Evolutionary conservation across 208 protist genomes (phyloP), one percentile per base, ranked within the genome.

Genomic region (Trypanosomatidae sp.): DNA sequence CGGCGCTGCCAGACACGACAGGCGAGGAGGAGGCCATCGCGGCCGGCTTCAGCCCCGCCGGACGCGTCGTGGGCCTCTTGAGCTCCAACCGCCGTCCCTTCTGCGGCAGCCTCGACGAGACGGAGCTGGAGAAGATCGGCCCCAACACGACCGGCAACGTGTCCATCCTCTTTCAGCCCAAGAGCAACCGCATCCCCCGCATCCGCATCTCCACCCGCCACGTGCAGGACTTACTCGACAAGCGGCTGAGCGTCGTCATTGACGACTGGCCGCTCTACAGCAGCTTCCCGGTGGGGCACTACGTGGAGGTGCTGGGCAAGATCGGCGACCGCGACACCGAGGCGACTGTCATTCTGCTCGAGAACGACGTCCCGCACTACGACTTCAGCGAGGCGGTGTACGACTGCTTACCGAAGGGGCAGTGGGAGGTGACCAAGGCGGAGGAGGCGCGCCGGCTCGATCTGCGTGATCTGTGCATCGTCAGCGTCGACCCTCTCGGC

Each of bases 401-500:
- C 74, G 85, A 93, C 72, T 98, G 95, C 82, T 79, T 98, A 19
- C 91, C 92, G 7, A 91, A 92, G 66, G 92, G 90, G 15, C 72
- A 95, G 52, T 99, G 95, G 94, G 36, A 77, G 30, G 90, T 98
- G 10, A 80, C 83, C 19, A 56, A 86, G 36, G 87, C 95, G 0
- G 90, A 99, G 62, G 65, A 86, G 28, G 69, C 69, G 39, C 73
- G 80, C 55, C 82, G 98, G 59, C 73, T 94, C 2, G 95, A 99
- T 73, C 71, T 99, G 46, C 86, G 90, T n/a, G 83, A 98, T 65
- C 30, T 93, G 25, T 93, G 92, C 62, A 79, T 98, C 58, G 86
- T 97, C 28, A 97, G 91, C 74, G 91, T 99, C 9, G 98, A 99
- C 86, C 98, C 98, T 5, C 79, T 97, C n/a, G 97, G 97, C n/a